Evolutionary conservation across 805 yeast species (phyloP), one percentile per base, ranked within the genome.

Genomic region (Tetrapisispora nanseiensis): DNA sequence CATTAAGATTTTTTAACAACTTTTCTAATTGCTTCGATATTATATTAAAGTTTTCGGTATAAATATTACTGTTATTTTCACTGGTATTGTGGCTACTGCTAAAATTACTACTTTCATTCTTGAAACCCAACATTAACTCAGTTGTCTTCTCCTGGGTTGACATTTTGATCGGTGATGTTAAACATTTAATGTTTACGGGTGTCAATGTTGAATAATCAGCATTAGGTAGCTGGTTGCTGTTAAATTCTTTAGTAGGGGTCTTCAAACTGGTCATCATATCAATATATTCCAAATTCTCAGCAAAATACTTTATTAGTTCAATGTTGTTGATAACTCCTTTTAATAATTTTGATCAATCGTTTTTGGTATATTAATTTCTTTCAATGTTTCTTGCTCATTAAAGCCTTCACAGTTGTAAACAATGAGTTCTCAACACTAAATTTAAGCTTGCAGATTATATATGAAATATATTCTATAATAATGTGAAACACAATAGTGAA

Each of bases 1-100:
- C 51, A 39, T 71, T 67, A n/a, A 77, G 55, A 40, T 72, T 70
- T 16, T 58, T 59, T 29, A 68, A 47, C n/a, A 62, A 38, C 19
- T 55, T 48, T 46, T 55, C 61, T 24, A 62, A 40, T 37, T 62
- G 62, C 23, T 48, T 48, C 2, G 66, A 57, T 12, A 62, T 56
- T 22, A 56, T 44, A 24, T 52, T 53, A 28, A 61, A 62, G 41
- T 59, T 56, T 39, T 61, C 66, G 29, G 47, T 54, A 46, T 55
- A 56, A 5, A 51, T 43, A 12, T 29, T 29, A 15, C 15, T 29
- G 13, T 29, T 29, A 15, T 29, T 29, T 6, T n/a, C 15, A 15
- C 15, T 29, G 15, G 8, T 29, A 6, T 19, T n/a, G 19, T 13
- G 27, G 27, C 4, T 33, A 21, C 8, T 22, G n/a, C 6, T 18